phyloP scores from a whole-genome alignment of 352 stramenopile species.

The Pythium folliculosum region DNA sequence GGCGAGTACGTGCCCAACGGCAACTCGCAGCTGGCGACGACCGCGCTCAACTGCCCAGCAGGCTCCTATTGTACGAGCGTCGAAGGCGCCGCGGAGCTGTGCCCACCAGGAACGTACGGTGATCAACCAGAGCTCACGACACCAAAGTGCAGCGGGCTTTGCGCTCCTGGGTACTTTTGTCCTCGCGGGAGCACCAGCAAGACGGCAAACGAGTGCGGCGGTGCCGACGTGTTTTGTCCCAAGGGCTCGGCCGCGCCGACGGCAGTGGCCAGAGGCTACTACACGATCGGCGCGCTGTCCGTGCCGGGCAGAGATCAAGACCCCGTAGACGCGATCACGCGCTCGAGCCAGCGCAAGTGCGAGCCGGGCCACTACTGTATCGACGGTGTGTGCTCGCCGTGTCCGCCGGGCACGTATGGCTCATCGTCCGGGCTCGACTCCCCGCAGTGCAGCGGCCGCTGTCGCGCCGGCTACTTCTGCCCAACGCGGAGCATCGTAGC shows the following conservation, averaged over 20 bases:
- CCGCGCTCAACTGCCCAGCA: constrained; percentile 32
- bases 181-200: constrained; percentile 42
- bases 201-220: constrained; percentile 43
- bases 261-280: constrained; percentile 43
- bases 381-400: constrained; percentile 33
- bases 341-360: constrained; percentile 47
- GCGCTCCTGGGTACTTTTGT: constrained; percentile 62
- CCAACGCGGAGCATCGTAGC: constrained; percentile 30
- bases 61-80: constrained; percentile 55
- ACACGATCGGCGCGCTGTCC: constrained; percentile 36
- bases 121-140: constrained; percentile 37
- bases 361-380: constrained; percentile 53
- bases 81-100: constrained; percentile 38
- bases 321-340: constrained; percentile 25
- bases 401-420: constrained; percentile 51
- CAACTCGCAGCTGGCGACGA: constrained; percentile 18
- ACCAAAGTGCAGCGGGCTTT: constrained; percentile 50
- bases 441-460: constrained; percentile 41
- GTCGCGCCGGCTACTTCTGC: constrained; percentile 46
- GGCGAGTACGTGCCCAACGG: constrained; percentile 47
- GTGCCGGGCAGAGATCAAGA: constrained; percentile 16
- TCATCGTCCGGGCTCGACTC: constrained; percentile 26
- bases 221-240: constrained; percentile 47
- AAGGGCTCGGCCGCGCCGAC: constrained; percentile 41
- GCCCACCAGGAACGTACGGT: constrained; percentile 68